Conservation (phyloP, 306 rosid genomes). For the Glycine tomentella region DNA sequence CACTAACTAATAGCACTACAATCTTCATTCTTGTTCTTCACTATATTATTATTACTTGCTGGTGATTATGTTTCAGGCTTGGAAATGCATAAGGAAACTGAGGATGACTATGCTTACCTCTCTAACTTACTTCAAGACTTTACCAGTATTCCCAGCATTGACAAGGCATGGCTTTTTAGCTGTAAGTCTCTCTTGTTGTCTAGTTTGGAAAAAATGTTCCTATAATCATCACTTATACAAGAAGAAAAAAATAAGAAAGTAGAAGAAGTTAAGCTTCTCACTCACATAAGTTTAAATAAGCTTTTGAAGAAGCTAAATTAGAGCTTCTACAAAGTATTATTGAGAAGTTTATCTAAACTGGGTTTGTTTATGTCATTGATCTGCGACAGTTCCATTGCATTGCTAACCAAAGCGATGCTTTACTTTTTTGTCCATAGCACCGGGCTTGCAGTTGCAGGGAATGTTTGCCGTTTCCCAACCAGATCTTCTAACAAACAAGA, state of each 20-base stretch:
- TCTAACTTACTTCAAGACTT: slow-evolving; percentile 77
- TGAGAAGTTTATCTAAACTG: neutral
- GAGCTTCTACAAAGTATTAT: neutral
- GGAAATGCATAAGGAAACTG: slow-evolving; percentile 54
- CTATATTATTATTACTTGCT: neutral
- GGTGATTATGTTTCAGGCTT: slow-evolving; percentile 25
- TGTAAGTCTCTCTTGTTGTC: slow-evolving; percentile 35
- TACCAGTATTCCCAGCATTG: slow-evolving; percentile 66
- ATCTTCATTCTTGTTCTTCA: neutral
- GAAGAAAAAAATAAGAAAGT: neutral
- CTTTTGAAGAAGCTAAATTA: neutral
- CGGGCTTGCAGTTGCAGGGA: slow-evolving; percentile 52
- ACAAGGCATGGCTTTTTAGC: slow-evolving; percentile 79
- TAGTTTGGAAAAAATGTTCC: neutral
- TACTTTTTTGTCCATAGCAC: slow-evolving; percentile 48
- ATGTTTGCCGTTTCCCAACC: slow-evolving; percentile 73
- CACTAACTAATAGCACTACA: neutral
- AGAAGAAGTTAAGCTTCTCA: neutral
- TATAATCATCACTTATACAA: neutral
- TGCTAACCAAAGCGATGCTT: slow-evolving; percentile 3
- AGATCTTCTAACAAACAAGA: slow-evolving; percentile 70
- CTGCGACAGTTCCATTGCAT: neutral
- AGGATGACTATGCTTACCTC: slow-evolving; percentile 68
- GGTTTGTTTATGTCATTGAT: neutral
- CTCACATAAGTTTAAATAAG: neutral